These are phyloP conservation scores for Tolypocladium ophioglossoides DNA, from an alignment of 2,329 filamentous ascomycete species.

Conservation along the genomic window DNA sequence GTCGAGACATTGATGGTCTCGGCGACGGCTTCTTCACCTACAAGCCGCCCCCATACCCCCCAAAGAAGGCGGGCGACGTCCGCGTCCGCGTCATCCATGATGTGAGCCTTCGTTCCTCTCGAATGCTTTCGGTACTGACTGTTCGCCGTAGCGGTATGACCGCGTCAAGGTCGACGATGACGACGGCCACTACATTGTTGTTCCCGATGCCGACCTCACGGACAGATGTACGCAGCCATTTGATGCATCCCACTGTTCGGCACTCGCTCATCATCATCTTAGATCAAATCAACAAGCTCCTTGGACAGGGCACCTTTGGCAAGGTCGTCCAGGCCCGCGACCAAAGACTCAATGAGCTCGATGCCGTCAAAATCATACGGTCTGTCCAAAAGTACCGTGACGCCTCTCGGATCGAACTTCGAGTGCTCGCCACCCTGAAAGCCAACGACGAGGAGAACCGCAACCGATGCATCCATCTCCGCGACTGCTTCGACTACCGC, in stretches of 20 bases:
- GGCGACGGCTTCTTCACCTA: constrained; percentile 69
- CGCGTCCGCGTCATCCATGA: constrained; percentile 51
- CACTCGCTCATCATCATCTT: background rate
- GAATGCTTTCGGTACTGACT: background rate
- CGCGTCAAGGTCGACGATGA: constrained; percentile 81
- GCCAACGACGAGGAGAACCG: constrained; percentile 87
- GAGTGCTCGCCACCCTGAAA: constrained; percentile 83
- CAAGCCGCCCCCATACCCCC: constrained; percentile 74
- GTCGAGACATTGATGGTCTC: constrained; percentile 60
- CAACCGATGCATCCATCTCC: constrained; percentile 91
- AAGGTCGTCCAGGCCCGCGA: constrained; percentile 97
- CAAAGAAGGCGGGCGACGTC: constrained; percentile 81
- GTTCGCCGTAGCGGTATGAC: constrained; percentile 18
- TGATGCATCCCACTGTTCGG: background rate
- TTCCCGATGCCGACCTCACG: constrained; percentile 75
- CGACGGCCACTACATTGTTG: constrained; percentile 93
- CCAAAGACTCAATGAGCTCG: constrained; percentile 60
- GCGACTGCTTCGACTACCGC: constrained; percentile 94
- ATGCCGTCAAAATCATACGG: constrained; percentile 95
- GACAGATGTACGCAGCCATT: constrained; percentile 59
- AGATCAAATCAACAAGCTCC: constrained; percentile 83
- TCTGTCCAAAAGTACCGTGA: constrained; percentile 98
- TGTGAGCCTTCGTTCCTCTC: constrained; percentile 33
- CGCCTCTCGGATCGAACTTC: constrained; percentile 85
- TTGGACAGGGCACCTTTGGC: constrained; percentile 95